phyloP scores from a whole-genome alignment of 208 protist genomes.

The Leishmania gerbilli region DNA sequence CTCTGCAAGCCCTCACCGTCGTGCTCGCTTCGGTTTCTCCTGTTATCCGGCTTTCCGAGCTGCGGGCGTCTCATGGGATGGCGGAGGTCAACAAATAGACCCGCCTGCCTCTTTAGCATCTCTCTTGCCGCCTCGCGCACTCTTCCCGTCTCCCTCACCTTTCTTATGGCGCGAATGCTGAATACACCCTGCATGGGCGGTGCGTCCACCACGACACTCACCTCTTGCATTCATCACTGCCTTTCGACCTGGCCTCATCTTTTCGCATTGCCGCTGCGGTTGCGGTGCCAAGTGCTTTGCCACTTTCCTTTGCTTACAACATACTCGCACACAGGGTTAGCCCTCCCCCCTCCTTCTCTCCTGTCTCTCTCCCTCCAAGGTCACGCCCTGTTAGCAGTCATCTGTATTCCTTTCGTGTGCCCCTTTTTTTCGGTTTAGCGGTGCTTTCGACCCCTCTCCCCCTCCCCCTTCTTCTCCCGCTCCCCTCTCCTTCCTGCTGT shows the following conservation, averaged over 20 bases:
- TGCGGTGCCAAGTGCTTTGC: background rate
- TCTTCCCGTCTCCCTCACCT: conserved; percentile 8
- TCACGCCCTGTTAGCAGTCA: background rate
- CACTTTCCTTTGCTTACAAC: background rate
- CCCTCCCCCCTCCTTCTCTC: too few relatives aligned
- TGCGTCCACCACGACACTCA: background rate
- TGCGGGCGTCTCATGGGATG: background rate
- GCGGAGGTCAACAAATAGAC: background rate
- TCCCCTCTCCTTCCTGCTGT: background rate
- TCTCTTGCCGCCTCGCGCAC: background rate
- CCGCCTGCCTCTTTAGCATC: background rate
- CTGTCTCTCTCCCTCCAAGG: background rate
- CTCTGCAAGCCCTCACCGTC: background rate
- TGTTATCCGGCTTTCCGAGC: background rate
- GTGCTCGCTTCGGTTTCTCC: conserved; percentile 3
- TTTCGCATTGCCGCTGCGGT: background rate
- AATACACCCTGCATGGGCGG: background rate
- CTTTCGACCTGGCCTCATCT: background rate
- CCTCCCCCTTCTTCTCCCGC: background rate
- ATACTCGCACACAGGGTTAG: background rate
- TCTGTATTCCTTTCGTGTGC: background rate
- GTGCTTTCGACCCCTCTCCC: background rate
- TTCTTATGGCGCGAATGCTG: background rate
- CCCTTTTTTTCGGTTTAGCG: background rate
- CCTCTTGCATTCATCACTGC: background rate